A percentile compares a stretch with the other conserved stretches of the same genome.
phyloP scores from a whole-genome alignment of 164 flowering plant species.

The Berberis vulgaris region DNA sequence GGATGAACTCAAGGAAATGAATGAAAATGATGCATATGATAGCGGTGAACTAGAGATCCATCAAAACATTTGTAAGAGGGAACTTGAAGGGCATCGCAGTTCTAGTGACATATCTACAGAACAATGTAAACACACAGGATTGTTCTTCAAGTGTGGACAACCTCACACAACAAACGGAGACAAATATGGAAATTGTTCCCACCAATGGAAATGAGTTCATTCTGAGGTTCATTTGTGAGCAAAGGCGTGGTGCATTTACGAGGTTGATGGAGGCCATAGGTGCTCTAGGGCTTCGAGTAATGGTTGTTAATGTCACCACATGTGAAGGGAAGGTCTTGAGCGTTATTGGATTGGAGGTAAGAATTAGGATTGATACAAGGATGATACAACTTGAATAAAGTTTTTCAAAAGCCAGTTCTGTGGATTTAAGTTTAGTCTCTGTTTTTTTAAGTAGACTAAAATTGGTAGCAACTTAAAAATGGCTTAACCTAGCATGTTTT shows the following conservation, averaged over 20 bases:
- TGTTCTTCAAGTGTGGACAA: slow-evolving; percentile 1
- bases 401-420: no score
- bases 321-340: slow-evolving; percentile 31
- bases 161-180: slow-evolving; percentile 14
- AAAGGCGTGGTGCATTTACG: slow-evolving; percentile 36
- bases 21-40: slow-evolving; percentile 17
- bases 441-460: not conserved
- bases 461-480: not conserved
- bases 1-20: slow-evolving; percentile 30
- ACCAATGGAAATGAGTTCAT: slow-evolving; percentile 26
- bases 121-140: not conserved
- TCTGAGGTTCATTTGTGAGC: slow-evolving; percentile 29
- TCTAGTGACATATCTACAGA: not conserved
- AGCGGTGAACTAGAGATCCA: slow-evolving; percentile 1
- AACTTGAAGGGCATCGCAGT: not conserved
- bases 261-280: slow-evolving; percentile 46
- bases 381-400: no score
- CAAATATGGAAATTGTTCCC: slow-evolving; percentile 41
- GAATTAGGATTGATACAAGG: not conserved
- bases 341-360: slow-evolving; percentile 48
- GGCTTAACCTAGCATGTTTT: not conserved
- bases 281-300: slow-evolving; percentile 36
- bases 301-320: slow-evolving; percentile 50
- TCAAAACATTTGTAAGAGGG: not conserved
- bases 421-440: no score